These are phyloP conservation scores for Acacia concinna DNA, from an alignment of 331 rosid species.

Conservation along the genomic window DNA sequence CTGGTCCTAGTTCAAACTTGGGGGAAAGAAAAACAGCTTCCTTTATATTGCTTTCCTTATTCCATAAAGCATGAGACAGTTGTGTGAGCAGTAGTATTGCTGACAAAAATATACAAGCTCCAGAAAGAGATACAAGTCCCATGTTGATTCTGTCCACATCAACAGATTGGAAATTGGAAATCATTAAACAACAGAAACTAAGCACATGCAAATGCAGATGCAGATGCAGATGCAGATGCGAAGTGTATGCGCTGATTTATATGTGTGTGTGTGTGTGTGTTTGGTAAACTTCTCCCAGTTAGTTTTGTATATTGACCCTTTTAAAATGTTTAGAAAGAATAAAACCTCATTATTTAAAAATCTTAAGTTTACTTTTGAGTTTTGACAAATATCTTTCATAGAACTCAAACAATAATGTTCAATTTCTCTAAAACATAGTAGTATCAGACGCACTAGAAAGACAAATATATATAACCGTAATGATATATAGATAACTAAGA, in stretches of 20 bases:
- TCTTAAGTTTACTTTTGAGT: no score
- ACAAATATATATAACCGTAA: background rate
- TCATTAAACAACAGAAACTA: background rate
- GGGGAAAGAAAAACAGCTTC: conserved; percentile 27
- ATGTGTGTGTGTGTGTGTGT: no score
- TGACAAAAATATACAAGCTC: background rate
- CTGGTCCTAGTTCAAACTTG: conserved; percentile 15
- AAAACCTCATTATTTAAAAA: background rate
- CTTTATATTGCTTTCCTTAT: background rate
- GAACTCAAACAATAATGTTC: no score
- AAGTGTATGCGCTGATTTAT: no score
- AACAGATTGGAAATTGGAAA: background rate
- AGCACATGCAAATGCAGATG: background rate
- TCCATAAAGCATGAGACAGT: background rate
- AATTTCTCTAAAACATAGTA: background rate
- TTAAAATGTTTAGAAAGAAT: background rate
- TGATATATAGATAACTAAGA: background rate
- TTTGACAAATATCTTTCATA: background rate
- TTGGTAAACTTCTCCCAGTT: background rate
- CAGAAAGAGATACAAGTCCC: background rate
- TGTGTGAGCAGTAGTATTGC: background rate
- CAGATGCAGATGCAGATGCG: no score
- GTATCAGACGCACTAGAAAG: background rate
- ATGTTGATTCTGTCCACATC: conserved; percentile 2
- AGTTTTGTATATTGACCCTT: background rate